Evolutionary conservation across 768 basidiomycete genomes (phyloP), one percentile per base, ranked within the genome.

Genomic region (Trametes sanguinea): DNA sequence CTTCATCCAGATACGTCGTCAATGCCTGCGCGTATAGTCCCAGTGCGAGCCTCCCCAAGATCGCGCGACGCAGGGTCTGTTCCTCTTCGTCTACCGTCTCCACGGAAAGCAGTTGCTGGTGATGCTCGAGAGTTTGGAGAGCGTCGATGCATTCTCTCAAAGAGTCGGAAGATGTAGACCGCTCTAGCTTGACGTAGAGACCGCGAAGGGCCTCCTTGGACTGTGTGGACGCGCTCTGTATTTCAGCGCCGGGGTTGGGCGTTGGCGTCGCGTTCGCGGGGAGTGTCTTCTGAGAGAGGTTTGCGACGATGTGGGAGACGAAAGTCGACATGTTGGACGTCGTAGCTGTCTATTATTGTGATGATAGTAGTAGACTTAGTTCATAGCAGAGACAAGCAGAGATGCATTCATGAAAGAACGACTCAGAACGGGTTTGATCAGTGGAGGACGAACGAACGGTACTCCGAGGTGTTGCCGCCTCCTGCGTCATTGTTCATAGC

Each of bases 11-110:
- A 60, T 86, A 84, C 22, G 77, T 69, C 63, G 92, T 83, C 68
- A 95, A 74, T 1, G 85, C 81, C 56, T 88, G 81, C 5, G 84
- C 77, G 68, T 93, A 94, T 14, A 91, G 62, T 7, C 80, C 80
- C 4, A 85, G 78, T 0, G 83, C 74, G 4, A 88, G 67, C 69
- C 80, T 84, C 40, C 76, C 73, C 6, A 83, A 64, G 11, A 87
- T 76, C 11, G 78, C 81, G 22, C 74, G 71, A 63, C 76, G 76
- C 47, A 85, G 68, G 1, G 73, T 75, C 11, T 71, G 66, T 60
- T 81, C 72, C 54, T 76, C 73, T 3, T 54, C 51, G 44, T 70
- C 68, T n/a, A 39, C 45, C 3, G 58, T 22, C 8, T 62, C 42
- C 2, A 53, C 47, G 4, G 59, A 56, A 17, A 64, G 63, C 14